These are phyloP conservation scores for Scheffersomyces stipitis DNA, from an alignment of 805 yeast genomes.

Conservation along the genomic window DNA sequence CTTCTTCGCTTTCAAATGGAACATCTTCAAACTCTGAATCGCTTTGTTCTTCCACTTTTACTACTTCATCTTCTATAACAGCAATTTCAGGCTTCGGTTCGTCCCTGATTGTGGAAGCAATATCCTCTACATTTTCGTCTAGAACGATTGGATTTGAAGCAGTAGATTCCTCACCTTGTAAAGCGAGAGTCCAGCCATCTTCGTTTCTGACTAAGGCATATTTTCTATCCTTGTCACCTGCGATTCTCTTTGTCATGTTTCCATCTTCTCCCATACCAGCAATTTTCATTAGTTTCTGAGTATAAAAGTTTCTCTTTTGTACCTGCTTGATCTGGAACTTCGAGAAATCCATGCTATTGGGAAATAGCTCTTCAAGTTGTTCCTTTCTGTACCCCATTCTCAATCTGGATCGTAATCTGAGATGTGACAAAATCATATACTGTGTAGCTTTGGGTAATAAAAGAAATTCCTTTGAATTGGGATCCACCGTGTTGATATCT, in stretches of 20 bases:
- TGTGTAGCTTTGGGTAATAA: constrained; percentile 81
- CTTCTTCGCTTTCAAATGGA: constrained; percentile 23
- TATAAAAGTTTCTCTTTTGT: constrained; percentile 83
- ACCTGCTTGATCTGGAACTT: constrained; percentile 92
- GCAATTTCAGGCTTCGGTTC: background rate
- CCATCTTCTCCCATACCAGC: constrained; percentile 72
- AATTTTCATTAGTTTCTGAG: constrained; percentile 81
- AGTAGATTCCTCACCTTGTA: constrained; percentile 44
- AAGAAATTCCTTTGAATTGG: constrained; percentile 74
- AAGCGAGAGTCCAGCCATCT: constrained; percentile 80
- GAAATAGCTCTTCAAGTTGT: constrained; percentile 80
- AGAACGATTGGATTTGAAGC: constrained; percentile 49
- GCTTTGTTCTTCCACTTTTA: constrained; percentile 4
- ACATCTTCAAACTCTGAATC: constrained; percentile 26
- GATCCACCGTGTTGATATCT: constrained; percentile 75
- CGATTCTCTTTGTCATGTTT: constrained; percentile 58
- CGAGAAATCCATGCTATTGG: constrained; percentile 86
- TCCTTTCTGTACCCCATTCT: constrained; percentile 94
- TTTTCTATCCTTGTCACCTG: constrained; percentile 77
- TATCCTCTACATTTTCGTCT: constrained; percentile 39
- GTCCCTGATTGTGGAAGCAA: too few relatives aligned
- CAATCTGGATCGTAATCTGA: constrained; percentile 79
- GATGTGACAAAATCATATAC: constrained; percentile 80
- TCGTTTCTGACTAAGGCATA: constrained; percentile 75
- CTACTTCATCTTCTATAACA: constrained; percentile 1